Conservation (phyloP, 2,329 filamentous ascomycete genomes). For the Didymella sp. region DNA sequence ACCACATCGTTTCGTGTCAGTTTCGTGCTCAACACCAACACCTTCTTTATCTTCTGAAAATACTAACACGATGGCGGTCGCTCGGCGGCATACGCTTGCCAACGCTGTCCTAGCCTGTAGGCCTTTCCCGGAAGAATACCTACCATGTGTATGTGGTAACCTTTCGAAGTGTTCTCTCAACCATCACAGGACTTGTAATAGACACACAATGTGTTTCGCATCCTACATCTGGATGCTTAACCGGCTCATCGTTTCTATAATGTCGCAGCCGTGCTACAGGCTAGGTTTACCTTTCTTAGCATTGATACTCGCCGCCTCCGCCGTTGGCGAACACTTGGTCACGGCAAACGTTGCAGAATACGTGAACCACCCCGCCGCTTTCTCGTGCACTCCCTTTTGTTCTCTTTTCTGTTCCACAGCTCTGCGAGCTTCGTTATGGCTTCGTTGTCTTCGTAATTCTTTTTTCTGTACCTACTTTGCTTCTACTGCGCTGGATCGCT, state of each 20-base stretch:
- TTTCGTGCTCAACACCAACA: conserved; percentile 13
- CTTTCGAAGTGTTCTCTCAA: conserved; percentile 3
- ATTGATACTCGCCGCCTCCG: conserved; percentile 15
- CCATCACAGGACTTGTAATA: conserved; percentile 8
- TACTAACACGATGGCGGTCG: neutral
- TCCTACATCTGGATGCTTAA: conserved; percentile 18
- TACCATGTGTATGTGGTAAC: neutral
- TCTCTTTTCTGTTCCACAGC: conserved; percentile 1
- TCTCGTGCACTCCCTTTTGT: neutral
- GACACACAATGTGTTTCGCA: conserved; percentile 25
- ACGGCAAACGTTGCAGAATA: conserved; percentile 8
- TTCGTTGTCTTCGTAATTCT: conserved; percentile 2
- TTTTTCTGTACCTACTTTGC: conserved; percentile 8
- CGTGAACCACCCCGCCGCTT: neutral
- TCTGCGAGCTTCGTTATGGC: conserved; percentile 12
- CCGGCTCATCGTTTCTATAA: conserved; percentile 27
- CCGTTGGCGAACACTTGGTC: conserved; percentile 18
- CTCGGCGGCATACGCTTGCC: neutral
- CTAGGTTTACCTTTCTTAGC: conserved; percentile 22
- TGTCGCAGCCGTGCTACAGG: conserved; percentile 31
- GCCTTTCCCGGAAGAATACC: neutral
- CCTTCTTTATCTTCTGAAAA: neutral
- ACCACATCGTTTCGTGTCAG: conserved; percentile 17
- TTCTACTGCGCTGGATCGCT: conserved; percentile 32
- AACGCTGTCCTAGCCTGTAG: too few relatives aligned